phyloP scores from a whole-genome alignment of 1,284 basidiomycete genomes.

The Microbotryum silenes-acaulis region DNA sequence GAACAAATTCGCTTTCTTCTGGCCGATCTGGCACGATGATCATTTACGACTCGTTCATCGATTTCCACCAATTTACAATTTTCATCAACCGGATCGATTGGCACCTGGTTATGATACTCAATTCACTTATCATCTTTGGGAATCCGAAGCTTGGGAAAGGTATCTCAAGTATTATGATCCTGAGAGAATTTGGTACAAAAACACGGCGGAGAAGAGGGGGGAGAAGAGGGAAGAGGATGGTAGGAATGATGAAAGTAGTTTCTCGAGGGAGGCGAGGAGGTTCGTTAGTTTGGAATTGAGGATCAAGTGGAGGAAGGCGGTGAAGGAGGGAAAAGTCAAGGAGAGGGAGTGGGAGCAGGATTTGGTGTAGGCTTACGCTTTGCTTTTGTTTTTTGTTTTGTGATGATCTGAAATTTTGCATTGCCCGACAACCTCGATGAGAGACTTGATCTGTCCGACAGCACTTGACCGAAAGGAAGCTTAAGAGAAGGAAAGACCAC shows the following conservation, averaged over 20 bases:
- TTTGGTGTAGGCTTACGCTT: background rate
- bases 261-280: conserved; percentile 19
- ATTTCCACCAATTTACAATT: background rate
- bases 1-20: conserved; percentile 46
- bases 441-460: no score
- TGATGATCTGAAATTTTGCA: no score
- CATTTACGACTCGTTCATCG: conserved; percentile 24
- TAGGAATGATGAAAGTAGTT: conserved; percentile 19
- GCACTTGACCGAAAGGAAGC: no score
- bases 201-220: conserved; percentile 7
- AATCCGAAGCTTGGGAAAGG: conserved; percentile 11
- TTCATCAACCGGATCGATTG: conserved; percentile 6
- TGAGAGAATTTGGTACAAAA: conserved; percentile 16
- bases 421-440: no score
- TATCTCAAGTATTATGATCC: conserved; percentile 24
- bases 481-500: background rate
- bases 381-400: no score
- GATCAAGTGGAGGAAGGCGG: conserved; percentile 17
- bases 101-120: conserved; percentile 11
- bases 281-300: conserved; percentile 14
- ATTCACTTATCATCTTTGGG: conserved; percentile 30
- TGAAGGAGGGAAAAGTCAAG: conserved; percentile 1
- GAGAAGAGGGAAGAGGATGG: conserved; percentile 17
- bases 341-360: background rate
- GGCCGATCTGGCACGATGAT: conserved; percentile 44